These are phyloP conservation scores for Scutellaria galericulata DNA, from an alignment of 257 asterid species.

Conservation along the genomic window DNA sequence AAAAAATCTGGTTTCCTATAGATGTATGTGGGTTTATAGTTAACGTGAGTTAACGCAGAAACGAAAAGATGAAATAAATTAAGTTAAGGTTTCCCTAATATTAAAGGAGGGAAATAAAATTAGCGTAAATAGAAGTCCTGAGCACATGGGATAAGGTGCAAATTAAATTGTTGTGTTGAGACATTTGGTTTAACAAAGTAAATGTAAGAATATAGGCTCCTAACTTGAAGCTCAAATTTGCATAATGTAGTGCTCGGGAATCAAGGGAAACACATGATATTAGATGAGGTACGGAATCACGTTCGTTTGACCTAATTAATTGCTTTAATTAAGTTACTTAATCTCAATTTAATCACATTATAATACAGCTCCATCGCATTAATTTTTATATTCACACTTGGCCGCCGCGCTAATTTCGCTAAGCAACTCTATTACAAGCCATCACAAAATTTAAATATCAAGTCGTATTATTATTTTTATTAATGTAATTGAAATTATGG, in stretches of 20 bases:
- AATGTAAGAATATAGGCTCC: constrained; percentile 44
- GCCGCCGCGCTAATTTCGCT: constrained; percentile 35
- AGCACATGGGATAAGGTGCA: neutral
- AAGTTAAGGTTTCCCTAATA: too few species aligned
- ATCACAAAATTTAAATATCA: neutral
- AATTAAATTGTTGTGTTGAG: neutral
- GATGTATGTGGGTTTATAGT: too few species aligned
- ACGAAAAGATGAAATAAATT: too few species aligned
- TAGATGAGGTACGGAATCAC: constrained; percentile 41
- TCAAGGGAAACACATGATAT: constrained; percentile 32
- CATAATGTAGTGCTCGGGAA: constrained; percentile 22
- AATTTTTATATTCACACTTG: constrained; percentile 29
- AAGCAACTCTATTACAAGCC: constrained; percentile 40
- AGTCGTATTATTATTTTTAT: too few species aligned
- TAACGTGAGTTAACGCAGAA: too few species aligned
- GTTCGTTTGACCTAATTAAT: constrained; percentile 12
- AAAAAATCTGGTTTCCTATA: too few species aligned
- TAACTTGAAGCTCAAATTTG: constrained; percentile 36
- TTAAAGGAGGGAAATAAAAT: too few species aligned
- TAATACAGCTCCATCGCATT: neutral
- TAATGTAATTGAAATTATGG: too few species aligned
- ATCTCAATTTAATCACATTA: constrained; percentile 13
- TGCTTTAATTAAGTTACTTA: constrained; percentile 32
- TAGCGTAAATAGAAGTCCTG: neutral
- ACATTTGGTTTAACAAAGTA: constrained; percentile 31